Evolutionary conservation across 2,329 filamentous ascomycete species (phyloP).

Genomic region (Ceratocystis albifundus): DNA sequence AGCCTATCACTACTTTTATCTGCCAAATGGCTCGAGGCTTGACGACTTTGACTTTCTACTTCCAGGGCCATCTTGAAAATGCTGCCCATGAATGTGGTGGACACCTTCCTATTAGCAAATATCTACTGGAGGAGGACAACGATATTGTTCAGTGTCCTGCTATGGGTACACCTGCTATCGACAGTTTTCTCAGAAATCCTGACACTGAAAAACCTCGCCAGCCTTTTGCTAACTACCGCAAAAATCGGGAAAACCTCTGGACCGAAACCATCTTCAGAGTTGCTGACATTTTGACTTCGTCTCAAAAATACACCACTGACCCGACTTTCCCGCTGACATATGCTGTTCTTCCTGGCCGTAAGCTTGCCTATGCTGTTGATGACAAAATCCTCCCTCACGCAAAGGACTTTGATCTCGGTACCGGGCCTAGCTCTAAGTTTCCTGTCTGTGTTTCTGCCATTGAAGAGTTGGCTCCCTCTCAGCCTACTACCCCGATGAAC

Average conservation of each 20-base stretch:
- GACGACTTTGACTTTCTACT: constrained; percentile 21
- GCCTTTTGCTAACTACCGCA: constrained; percentile 1
- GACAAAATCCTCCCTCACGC: constrained; percentile 18
- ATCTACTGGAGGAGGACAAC: constrained; percentile 23
- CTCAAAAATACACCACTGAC: constrained; percentile 19
- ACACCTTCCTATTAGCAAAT: constrained; percentile 18
- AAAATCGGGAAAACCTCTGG: constrained; percentile 16
- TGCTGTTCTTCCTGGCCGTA: constrained; percentile 10
- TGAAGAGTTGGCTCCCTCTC: constrained; percentile 5
- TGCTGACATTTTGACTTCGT: constrained; percentile 18
- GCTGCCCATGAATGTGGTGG: constrained; percentile 11
- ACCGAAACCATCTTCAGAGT: constrained; percentile 19
- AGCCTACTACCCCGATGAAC: neutral
- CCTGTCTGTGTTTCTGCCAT: constrained; percentile 20
- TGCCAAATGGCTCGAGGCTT: constrained; percentile 22
- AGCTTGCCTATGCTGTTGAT: constrained; percentile 21
- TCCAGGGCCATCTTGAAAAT: constrained; percentile 18
- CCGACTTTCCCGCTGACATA: constrained; percentile 20
- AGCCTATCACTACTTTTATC: constrained; percentile 15
- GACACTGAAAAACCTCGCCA: constrained; percentile 8
- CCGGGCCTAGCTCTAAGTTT: constrained; percentile 18
- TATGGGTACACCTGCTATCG: constrained; percentile 18
- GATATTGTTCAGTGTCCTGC: constrained; percentile 19
- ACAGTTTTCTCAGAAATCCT: constrained; percentile 10
- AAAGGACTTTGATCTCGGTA: constrained; percentile 17